These are phyloP conservation scores for Chytriomyces sp. DNA, from an alignment of 192 early-diverging fungal species.

Conservation along the genomic window DNA sequence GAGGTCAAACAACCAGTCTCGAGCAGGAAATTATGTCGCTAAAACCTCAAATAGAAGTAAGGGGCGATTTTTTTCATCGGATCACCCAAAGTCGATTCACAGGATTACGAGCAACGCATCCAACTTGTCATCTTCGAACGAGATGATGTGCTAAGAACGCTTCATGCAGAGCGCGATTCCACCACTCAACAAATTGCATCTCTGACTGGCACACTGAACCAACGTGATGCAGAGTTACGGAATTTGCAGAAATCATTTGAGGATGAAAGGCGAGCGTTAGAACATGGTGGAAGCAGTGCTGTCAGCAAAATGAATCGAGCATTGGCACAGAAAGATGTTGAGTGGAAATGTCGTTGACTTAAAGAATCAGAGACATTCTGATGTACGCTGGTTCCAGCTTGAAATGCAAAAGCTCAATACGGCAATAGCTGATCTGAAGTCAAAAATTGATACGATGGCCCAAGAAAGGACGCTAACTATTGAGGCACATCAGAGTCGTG, in stretches of 20 bases:
- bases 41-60: too few species aligned
- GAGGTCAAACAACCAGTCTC: not conserved
- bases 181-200: too few species aligned
- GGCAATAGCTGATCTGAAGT: slow-evolving; percentile 3
- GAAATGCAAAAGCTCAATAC: slow-evolving; percentile 12
- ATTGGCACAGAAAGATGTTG: slow-evolving; percentile 46
- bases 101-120: too few species aligned
- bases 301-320: slow-evolving; percentile 28
- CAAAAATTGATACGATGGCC: not conserved
- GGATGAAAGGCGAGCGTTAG: slow-evolving; percentile 5
- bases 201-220: too few species aligned
- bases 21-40: not conserved
- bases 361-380: not conserved
- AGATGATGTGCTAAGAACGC: too few species aligned
- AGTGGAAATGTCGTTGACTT: too few species aligned
- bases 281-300: slow-evolving; percentile 22
- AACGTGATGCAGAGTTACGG: too few species aligned
- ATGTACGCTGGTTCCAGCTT: too few species aligned
- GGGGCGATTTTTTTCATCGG: too few species aligned
- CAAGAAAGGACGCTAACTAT: slow-evolving; percentile 40
- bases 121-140: too few species aligned
- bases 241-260: slow-evolving; percentile 28
- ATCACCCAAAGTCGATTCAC: too few species aligned
- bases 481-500: slow-evolving; percentile 55
- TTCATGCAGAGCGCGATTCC: too few species aligned